Conservation (phyloP, 768 basidiomycete species). For the Lyophyllum atratum region DNA sequence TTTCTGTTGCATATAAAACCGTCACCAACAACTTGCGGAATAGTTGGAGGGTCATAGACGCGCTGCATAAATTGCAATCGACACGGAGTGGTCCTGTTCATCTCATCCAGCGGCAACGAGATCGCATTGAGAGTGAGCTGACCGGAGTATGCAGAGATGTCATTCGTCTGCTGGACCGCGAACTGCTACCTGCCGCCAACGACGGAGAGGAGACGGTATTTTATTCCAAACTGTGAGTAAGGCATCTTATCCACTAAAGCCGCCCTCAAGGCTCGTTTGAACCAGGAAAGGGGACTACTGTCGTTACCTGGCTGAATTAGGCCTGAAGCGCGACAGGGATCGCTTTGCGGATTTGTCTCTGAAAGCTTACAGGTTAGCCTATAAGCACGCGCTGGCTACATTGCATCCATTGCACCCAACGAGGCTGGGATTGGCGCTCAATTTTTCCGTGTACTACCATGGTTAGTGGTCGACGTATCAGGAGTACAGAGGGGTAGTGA, state of each 20-base stretch:
- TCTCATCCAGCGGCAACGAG: conserved; percentile 72
- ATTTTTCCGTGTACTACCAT: conserved; percentile 95
- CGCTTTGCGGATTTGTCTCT: conserved; percentile 74
- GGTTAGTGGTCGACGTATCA: conserved; percentile 26
- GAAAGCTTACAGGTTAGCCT: conserved; percentile 83
- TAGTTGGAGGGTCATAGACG: conserved; percentile 82
- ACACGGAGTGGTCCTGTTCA: conserved; percentile 48
- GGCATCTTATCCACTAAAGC: neutral
- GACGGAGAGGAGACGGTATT: conserved; percentile 85
- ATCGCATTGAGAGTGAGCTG: conserved; percentile 77
- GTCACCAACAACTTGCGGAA: conserved; percentile 80
- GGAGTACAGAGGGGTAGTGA: neutral
- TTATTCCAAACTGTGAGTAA: conserved; percentile 84
- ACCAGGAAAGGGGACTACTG: conserved; percentile 74
- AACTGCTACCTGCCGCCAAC: conserved; percentile 49
- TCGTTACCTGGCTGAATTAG: conserved; percentile 88
- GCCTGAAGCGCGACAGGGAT: conserved; percentile 68
- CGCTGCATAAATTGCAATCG: conserved; percentile 69
- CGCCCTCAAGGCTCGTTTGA: conserved; percentile 1
- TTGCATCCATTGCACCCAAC: conserved; percentile 84
- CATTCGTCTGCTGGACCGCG: conserved; percentile 64
- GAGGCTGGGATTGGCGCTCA: conserved; percentile 83
- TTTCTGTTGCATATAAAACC: conserved; percentile 92
- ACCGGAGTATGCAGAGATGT: conserved; percentile 80
- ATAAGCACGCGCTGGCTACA: conserved; percentile 76